Conservation (phyloP, 1,139 yeast genomes). For the Zygoascus sp. region DNA sequence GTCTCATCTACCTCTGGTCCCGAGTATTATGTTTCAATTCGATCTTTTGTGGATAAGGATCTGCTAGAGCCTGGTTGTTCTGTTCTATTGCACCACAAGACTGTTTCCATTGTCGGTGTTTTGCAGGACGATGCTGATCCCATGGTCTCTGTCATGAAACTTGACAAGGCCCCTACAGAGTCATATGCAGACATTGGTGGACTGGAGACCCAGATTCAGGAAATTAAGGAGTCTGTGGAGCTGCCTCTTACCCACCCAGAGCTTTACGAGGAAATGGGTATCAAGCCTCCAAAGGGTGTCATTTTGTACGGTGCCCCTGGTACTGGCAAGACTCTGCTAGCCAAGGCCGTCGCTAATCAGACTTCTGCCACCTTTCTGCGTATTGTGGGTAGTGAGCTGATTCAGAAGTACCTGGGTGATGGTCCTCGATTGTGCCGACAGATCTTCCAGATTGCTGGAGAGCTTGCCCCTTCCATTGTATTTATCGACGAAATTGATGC, state of each 20-base stretch:
- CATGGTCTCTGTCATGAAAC: constrained; percentile 95
- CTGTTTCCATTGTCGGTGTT: constrained; percentile 92
- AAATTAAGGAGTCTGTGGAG: constrained; percentile 96
- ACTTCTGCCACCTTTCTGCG: constrained; percentile 95
- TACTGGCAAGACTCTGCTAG: constrained; percentile 94
- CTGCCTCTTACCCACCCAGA: constrained; percentile 97
- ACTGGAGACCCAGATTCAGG: constrained; percentile 91
- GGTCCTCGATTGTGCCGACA: constrained; percentile 96
- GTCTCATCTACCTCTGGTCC: constrained; percentile 96
- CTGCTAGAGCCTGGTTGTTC: constrained; percentile 97
- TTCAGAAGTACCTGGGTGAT: constrained; percentile 96
- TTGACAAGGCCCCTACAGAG: constrained; percentile 96
- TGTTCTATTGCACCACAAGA: constrained; percentile 89
- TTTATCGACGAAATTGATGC: constrained; percentile 99
- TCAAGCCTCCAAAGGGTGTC: constrained; percentile 98
- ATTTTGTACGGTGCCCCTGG: constrained; percentile 98
- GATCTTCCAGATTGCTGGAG: constrained; percentile 94
- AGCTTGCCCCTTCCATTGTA: constrained; percentile 95
- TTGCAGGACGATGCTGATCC: constrained; percentile 97
- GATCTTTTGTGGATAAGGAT: constrained; percentile 98
- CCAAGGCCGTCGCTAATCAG: constrained; percentile 98
- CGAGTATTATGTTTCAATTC: constrained; percentile 90
- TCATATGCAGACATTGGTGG: constrained; percentile 98
- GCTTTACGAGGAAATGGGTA: constrained; percentile 98
- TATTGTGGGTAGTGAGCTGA: constrained; percentile 94